Evolutionary conservation across 1,139 yeast genomes (phyloP), one percentile per base, ranked within the genome.

Genomic region (Pichia sp.): DNA sequence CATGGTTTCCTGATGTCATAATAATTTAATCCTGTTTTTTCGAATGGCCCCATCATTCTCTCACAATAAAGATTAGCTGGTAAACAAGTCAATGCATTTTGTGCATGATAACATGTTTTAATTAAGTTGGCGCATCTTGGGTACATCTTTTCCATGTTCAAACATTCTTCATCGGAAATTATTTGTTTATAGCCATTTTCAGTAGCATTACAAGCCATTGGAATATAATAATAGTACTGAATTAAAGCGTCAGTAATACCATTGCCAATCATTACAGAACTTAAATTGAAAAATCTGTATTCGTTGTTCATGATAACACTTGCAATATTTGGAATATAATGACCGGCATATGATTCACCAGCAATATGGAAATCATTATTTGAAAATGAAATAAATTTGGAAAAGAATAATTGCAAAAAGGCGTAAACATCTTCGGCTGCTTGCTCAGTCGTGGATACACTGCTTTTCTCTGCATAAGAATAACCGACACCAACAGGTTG

Each of bases 401-500:
- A 77, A 67, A 81, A 85, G 65, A 86, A 84, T 51, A 85, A 71
- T 59, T 81, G 85, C 60, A 85, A 70, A 60, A 86, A 85, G 5
- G 82, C 78, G 60, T 71, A 84, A n/a, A 84, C 90, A 55, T 86
- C 95, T 58, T 75, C 73, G 33, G 85, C 90, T 34, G 92, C 92
- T 47, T 85, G 73, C 23, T 75, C 79, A 41, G 92, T 81, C 54
- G 73, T 72, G 32, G 72, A 66, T 35, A 85, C 79, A 35, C 68
- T 66, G 37, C 75, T 75, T 27, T 50, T 43, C 3, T 50, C 49
- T 3, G 52, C 46, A 67, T 87, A 88, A 6, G 96, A 87, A 68
- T 80, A 88, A 40, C 97, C 97, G 43, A 85, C 95, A 52, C 87
- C 86, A 45, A 88, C 95, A 2, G 97, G 97, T 67, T 88, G 97